Percentiles rank a stretch among this genome's conserved stretches.
These are phyloP conservation scores for Picea glauca DNA, from an alignment of 75 land plant species.

Conservation along the genomic window DNA sequence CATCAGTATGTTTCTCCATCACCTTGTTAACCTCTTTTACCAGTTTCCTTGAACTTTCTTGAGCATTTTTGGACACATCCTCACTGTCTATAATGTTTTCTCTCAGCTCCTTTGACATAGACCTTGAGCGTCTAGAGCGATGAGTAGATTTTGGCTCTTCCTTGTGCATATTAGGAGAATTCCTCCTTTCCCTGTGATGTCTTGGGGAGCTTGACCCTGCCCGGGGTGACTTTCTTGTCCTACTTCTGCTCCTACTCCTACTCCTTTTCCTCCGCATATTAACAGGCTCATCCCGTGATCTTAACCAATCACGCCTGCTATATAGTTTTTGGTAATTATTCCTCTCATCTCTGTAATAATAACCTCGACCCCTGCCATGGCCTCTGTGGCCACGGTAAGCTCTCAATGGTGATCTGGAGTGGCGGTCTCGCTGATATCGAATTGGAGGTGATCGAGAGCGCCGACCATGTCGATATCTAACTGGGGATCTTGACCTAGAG, in stretches of 20 bases:
- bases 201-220: slow-evolving; percentile 31
- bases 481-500: slow-evolving; percentile 86
- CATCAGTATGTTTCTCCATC: not conserved
- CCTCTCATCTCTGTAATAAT: slow-evolving; percentile 44
- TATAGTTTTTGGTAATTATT: slow-evolving; percentile 14
- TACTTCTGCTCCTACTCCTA: slow-evolving; percentile 57
- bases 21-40: not conserved
- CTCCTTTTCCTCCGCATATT: slow-evolving; percentile 54
- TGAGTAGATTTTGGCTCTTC: slow-evolving; percentile 23
- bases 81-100: slow-evolving; percentile 22
- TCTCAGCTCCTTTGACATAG: slow-evolving; percentile 31
- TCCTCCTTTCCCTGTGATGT: slow-evolving; percentile 28
- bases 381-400: slow-evolving; percentile 30
- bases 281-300: slow-evolving; percentile 36
- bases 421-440: slow-evolving; percentile 46
- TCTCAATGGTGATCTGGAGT: slow-evolving; percentile 66
- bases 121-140: slow-evolving; percentile 36
- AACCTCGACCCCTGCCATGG: slow-evolving; percentile 33
- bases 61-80: slow-evolving; percentile 4
- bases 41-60: slow-evolving; percentile 1
- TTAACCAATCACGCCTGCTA: slow-evolving; percentile 45
- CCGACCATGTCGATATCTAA: slow-evolving; percentile 48
- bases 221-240: slow-evolving; percentile 30
- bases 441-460: slow-evolving; percentile 65
- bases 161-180: slow-evolving; percentile 32